Conservation (phyloP, 2,329 filamentous ascomycete species). For the Aureobasidium sp. region DNA sequence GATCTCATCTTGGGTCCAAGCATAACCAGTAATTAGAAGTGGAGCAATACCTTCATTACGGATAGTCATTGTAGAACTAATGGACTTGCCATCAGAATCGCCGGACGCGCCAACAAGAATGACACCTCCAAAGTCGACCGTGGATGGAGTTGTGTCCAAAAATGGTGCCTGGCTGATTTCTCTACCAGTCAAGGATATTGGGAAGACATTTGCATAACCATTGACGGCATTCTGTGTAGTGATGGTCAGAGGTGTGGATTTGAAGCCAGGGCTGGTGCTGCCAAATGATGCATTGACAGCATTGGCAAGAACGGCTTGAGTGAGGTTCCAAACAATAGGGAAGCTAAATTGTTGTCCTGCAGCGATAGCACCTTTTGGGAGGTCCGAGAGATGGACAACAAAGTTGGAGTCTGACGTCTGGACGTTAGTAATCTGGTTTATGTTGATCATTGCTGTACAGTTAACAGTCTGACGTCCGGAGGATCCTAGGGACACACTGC, state of each 20-base stretch:
- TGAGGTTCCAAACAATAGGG: slow-evolving; percentile 36
- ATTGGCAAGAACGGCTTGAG: slow-evolving; percentile 19
- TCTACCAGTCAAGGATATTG: slow-evolving; percentile 34
- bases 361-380: slow-evolving; percentile 33
- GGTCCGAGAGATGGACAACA: slow-evolving; percentile 32
- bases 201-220: slow-evolving; percentile 33
- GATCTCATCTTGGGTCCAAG: slow-evolving; percentile 27
- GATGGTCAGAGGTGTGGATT: slow-evolving; percentile 35
- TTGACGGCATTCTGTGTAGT: slow-evolving; percentile 33
- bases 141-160: slow-evolving; percentile 32
- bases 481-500: slow-evolving; percentile 31
- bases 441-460: slow-evolving; percentile 35
- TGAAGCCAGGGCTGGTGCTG: slow-evolving; percentile 32
- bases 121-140: slow-evolving; percentile 36
- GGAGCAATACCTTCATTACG: slow-evolving; percentile 34
- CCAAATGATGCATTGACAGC: slow-evolving; percentile 22
- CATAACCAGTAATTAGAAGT: slow-evolving; percentile 33
- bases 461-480: slow-evolving; percentile 28
- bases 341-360: slow-evolving; percentile 36
- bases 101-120: slow-evolving; percentile 34
- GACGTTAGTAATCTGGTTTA: slow-evolving; percentile 33
- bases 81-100: slow-evolving; percentile 25
- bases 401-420: slow-evolving; percentile 33
- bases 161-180: slow-evolving; percentile 34
- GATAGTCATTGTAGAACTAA: slow-evolving; percentile 30